Evolutionary conservation across 2,329 filamentous ascomycete species (phyloP).

Genomic region (Didymella keratinophila): DNA sequence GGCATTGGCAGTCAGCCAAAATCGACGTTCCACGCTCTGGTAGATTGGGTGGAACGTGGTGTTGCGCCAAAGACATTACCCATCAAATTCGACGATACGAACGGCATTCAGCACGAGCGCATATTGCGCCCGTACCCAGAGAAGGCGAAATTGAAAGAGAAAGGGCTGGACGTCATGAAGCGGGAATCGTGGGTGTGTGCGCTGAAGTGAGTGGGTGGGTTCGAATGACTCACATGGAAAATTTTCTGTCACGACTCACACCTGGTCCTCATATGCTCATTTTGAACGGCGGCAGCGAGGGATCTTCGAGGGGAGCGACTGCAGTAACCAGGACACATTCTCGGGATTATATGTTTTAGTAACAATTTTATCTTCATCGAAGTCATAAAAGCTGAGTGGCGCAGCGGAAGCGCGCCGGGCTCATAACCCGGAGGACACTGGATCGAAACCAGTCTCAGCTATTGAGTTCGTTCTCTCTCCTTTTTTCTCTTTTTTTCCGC

Average conservation of each 20-base stretch:
- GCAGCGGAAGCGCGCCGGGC: slow-evolving; percentile 45
- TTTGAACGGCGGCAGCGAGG: neutral
- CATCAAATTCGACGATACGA: neutral
- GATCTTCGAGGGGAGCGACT: too few relatives aligned
- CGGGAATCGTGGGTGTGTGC: slow-evolving; percentile 5
- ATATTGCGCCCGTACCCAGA: slow-evolving; percentile 2
- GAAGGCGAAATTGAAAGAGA: slow-evolving; percentile 1
- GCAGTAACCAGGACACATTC: too few relatives aligned
- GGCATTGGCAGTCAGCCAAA: slow-evolving; percentile 16
- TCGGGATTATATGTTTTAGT: too few relatives aligned
- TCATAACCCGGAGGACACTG: slow-evolving; percentile 44
- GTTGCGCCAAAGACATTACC: slow-evolving; percentile 18
- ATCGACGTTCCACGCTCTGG: slow-evolving; percentile 15
- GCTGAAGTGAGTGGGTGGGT: neutral
- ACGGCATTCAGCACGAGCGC: neutral
- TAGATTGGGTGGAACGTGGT: slow-evolving; percentile 26
- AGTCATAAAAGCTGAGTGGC: slow-evolving; percentile 32
- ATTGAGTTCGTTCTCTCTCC: slow-evolving; percentile 4
- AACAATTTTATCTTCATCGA: neutral
- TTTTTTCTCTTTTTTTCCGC: too few relatives aligned
- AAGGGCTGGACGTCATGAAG: neutral
- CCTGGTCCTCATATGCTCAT: neutral
- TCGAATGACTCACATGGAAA: slow-evolving; percentile 8
- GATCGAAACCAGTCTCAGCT: slow-evolving; percentile 36
- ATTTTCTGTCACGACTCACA: slow-evolving; percentile 4